Base-by-base conservation (phyloP, 116 monocot genomes). In the Papilionanthe hybrid region DNA sequence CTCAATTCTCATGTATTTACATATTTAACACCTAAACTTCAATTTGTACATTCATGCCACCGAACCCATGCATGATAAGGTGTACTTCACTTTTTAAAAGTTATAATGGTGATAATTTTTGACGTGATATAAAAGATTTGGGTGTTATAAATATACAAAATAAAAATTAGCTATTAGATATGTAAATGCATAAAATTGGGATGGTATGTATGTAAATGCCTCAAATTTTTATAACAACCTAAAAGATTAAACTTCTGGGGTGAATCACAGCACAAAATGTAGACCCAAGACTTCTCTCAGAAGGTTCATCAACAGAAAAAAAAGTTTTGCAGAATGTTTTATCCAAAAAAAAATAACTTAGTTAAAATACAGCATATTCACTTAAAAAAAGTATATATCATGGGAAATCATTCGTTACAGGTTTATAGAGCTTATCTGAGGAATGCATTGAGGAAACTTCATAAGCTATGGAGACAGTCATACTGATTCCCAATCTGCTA, bases 401-500 rank as follows among this genome's bases (percentile, higher is more conserved):
- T 5, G 43, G 9, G 9, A 73, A 73, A 73, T 44, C 73, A 73
- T 73, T 43, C 15, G 32, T 12, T n/a, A 44, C n/a, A 44, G 13
- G 13, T 9, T 73, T 75, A 49, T 9, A 75, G 75, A 12, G 10
- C 45, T 75, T 75, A 75, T 44, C 45, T 48, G 75, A 75, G 49
- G 75, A 47, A 5, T 75, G 49, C 23, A 28, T 10, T 48, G 75
- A 75, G 77, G 75, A 58, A 63, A 84, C 76, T 87, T 99, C 98
- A 84, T 91, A 89, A 79, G 91, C 98, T 32, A 93, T 85, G 12
- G 91, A 78, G 15, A 91, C 91, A 30, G 81, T 83, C 69, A 99
- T 81, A 58, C 77, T 56, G 12, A 90, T 75, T 55, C 88, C 88
- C 72, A 91, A 50, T 5, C 47, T 80, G n/a, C 48, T 78, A 12